Conservation (phyloP, 495 filamentous ascomycete species). For the Podospora bellae-mahoneyi region DNA sequence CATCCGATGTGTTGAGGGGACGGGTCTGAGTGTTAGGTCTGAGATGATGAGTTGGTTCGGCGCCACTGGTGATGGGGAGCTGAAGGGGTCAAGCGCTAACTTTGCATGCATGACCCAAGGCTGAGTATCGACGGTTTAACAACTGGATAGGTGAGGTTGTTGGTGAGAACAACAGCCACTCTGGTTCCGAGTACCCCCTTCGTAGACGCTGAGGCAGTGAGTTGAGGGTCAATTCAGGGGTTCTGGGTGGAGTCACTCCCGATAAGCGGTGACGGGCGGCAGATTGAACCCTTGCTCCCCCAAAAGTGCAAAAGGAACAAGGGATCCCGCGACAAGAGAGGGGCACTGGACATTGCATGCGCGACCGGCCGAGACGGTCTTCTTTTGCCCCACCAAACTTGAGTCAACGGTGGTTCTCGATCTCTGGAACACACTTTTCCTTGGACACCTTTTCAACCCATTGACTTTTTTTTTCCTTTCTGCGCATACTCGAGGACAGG, state of each 20-base stretch:
- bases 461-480: not conserved
- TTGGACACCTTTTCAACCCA: not conserved
- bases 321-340: not conserved
- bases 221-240: not conserved
- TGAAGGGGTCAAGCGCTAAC: not conserved
- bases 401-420: slow-evolving; percentile 3
- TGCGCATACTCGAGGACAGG: not conserved
- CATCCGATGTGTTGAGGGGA: not conserved
- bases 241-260: not conserved
- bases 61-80: not conserved
- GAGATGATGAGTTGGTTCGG: not conserved
- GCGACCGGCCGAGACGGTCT: not conserved
- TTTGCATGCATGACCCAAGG: not conserved
- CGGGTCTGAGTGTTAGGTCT: not conserved
- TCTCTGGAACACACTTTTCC: too few relatives aligned
- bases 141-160: not conserved
- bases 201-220: not conserved
- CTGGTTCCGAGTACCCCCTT: not conserved
- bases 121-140: not conserved
- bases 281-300: not conserved
- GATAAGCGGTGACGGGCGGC: slow-evolving; percentile 16
- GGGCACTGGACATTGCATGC: not conserved
- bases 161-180: not conserved
- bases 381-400: slow-evolving; percentile 6
- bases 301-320: not conserved